Base-by-base conservation (phyloP, 2,329 filamentous ascomycete species). In the Helicocarpus griseus region DNA sequence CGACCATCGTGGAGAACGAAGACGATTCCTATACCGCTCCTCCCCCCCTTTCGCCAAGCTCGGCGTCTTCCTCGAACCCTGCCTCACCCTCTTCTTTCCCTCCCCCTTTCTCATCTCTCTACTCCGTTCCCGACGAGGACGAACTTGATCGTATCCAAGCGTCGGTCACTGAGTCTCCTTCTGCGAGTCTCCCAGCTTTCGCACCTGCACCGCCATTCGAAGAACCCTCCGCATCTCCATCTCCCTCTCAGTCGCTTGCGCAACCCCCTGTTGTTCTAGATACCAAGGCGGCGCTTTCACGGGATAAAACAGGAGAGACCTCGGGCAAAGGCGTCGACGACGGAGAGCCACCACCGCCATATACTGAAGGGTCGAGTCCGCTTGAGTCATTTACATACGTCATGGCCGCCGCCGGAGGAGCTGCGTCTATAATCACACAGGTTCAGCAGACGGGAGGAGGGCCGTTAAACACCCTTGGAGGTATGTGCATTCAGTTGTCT, bases 341-440 rank as follows among this genome's bases (percentile, higher is more conserved):
- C 73, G 80, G 82, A 71, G 93, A 97, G 74, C 91, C 91, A 53
- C 93, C 93, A 55, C 93, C 93, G 53, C 91, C 93, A 52, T 98
- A 98, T 70, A 89, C 87, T 60, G 91, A 97, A 81, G 90, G 91
- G 63, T 86, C 83, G 55, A 96, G 89, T 75, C 93, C 93, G 56
- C 82, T 98, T 68, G 80, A 86, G 55, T 88, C 89, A 53, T 98
- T 98, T 66, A 85, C 86, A 62, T 98, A 94, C 81, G 82, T 95
- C 69, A 98, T 98, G 93, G 90, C 93, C 73, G 87, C 89, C 69
- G 90, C 91, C 73, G 91, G 91, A 78, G 91, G 90, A 75, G 87
- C 90, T 62, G 86, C 90, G 76, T 97, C 93, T 81, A 95, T 98
- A 68, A 95, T 98, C 74, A 98, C 93, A 72, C 93, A 98, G 76